Evolutionary conservation across 2,329 filamentous ascomycete species (phyloP), one percentile per base, ranked within the genome.

Genomic region (Neofusicoccum parvum): DNA sequence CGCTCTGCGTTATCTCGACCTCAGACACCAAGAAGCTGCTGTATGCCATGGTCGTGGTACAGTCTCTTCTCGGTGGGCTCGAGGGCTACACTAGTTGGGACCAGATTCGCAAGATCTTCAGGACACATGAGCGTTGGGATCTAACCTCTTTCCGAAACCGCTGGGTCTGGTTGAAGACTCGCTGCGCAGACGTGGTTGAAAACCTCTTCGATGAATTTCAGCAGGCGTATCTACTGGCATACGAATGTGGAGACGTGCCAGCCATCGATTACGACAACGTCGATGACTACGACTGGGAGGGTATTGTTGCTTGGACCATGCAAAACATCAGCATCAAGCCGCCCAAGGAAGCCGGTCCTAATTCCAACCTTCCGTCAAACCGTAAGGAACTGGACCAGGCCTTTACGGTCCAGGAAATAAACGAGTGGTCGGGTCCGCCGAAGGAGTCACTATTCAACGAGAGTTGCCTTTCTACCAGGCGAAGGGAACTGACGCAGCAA

Each of bases 271-370:
- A 86, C 68, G 82, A 90, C 59, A 78, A 90, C 51, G 81, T 88
- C 0, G 75, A 84, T 45, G 82, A 83, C 1, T 92, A 92, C 66
- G 88, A 94, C 72, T 93, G 91, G 90, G 77, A 80, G 10, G 76
- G 74, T 4, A 76, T 94, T 5, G 84, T 93, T 53, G 80, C 84
- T 41, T 94, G 91, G 91, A 84, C 88, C 1, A 79, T 87, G 68
- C 80, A 82, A 23, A 84, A 75, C 27, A 76, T 70, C 12, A 54
- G 11, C 64, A 64, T 17, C 48, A 65, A 48, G 41, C 62, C 51
- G n/a, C 65, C 48, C 11, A 20, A 39, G 11, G 37, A 58, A 20
- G 4, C 37, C 37, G 60, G 56, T 59, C 17, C n/a, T 20, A 23
- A 63, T 17, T 23, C 59, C 9, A 50, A 67, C 23, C 56, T 71